Evolutionary conservation across 805 yeast genomes (phyloP).

Genomic region (Lachancea dasiensis): DNA sequence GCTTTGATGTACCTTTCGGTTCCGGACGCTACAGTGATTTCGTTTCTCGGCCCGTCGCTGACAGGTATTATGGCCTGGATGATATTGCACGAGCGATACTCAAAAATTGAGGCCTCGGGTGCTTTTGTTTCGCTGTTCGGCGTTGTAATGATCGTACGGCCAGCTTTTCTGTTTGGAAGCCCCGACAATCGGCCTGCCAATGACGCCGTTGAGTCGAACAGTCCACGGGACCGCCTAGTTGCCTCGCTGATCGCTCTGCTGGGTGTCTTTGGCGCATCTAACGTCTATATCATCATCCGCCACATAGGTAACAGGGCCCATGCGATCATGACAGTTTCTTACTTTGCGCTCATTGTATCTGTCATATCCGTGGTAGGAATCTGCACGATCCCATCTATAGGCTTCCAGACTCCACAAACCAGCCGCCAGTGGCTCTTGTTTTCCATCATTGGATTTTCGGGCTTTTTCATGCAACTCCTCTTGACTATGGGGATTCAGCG

Average conservation of each 20-base stretch:
- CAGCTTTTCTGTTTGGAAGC: slow-evolving; percentile 59
- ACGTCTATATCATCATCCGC: slow-evolving; percentile 64
- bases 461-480: slow-evolving; percentile 75
- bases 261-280: slow-evolving; percentile 65
- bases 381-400: slow-evolving; percentile 48
- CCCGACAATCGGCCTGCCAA: slow-evolving; percentile 12
- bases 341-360: slow-evolving; percentile 59
- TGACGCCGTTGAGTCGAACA: slow-evolving; percentile 43
- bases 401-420: slow-evolving; percentile 57
- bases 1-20: slow-evolving; percentile 67
- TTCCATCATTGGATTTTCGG: slow-evolving; percentile 59
- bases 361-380: slow-evolving; percentile 50
- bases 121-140: slow-evolving; percentile 66
- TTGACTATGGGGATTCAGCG: slow-evolving; percentile 79
- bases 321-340: slow-evolving; percentile 72
- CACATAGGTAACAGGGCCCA: slow-evolving; percentile 75
- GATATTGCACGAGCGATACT: slow-evolving; percentile 59
- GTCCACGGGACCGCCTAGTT: slow-evolving; percentile 48
- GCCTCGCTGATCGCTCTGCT: slow-evolving; percentile 60
- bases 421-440: slow-evolving; percentile 61
- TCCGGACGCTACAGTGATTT: slow-evolving; percentile 75
- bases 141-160: slow-evolving; percentile 76
- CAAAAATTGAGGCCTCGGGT: slow-evolving; percentile 61
- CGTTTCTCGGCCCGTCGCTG: slow-evolving; percentile 71
- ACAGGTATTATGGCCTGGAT: slow-evolving; percentile 71